Evolutionary conservation across 164 flowering plant species (phyloP), one percentile per base, ranked within the genome.

Genomic region (Chimonanthus salicifolius): DNA sequence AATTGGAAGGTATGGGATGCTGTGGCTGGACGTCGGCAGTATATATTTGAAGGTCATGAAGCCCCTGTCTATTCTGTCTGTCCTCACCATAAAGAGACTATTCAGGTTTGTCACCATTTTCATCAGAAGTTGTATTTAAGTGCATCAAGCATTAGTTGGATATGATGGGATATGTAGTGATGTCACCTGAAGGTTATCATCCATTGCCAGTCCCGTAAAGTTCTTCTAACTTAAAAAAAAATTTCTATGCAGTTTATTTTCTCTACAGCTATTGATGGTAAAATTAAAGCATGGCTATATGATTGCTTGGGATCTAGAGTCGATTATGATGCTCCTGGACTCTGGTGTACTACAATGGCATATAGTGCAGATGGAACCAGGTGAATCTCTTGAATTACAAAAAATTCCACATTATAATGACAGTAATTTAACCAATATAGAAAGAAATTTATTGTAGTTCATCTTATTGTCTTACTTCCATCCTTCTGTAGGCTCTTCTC

Each of bases 311-410:
- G 93, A 18, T 88, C 95, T 20, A 80, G 95, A 75, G 89, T 90
- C 71, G 96, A 89, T 78, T 90, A 89, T 81, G 91, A 90, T 84
- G 96, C 96, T 58, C 93, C 93, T 7, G 93, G 96, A 45, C 93
- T 76, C 75, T 89, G 87, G 66, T 89, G 86, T 48, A 89, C 91
- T 6, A 84, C 83, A 43, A 88, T 90, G 92, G 85, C 90, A 13
- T 90, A 89, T 65, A 90, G 93, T 84, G 89, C 90, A 58, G 96
- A 89, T 86, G 93, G 96, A 62, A 78, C 88, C 47, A 87, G 96
- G 96, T 90, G 63, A 69, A 7, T 2, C 46, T 18, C 10, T 3
- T 64, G 33, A 33, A 33, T 33, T 33, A 33, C 33, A 33, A 33
- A 33, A 33, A 33, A 33, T 1, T 33, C 33, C 33, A 33, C 33